phyloP scores from a whole-genome alignment of 805 yeast species.

The Starmera quercuum region DNA sequence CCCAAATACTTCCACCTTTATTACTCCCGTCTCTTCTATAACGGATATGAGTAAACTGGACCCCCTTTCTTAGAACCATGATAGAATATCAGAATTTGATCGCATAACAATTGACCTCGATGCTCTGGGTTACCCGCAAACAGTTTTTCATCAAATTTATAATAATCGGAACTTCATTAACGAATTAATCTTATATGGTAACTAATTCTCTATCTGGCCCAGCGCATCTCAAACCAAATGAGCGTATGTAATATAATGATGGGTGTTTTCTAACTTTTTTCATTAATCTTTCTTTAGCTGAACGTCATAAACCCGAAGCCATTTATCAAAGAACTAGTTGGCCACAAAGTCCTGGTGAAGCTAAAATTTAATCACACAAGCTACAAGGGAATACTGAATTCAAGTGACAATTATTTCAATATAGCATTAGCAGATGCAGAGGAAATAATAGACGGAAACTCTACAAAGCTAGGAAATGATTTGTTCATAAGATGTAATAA shows the following conservation, averaged over 20 bases:
- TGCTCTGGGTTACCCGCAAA: too few species aligned
- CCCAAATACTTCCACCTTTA: background rate
- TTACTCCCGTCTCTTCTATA: conserved; percentile 3
- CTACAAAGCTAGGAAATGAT: conserved; percentile 58
- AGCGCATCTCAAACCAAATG: too few species aligned
- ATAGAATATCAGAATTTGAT: background rate
- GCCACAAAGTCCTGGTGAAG: conserved; percentile 63
- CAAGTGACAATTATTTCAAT: conserved; percentile 92
- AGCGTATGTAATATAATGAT: too few species aligned
- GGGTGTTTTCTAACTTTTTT: background rate
- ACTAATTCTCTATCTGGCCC: too few species aligned
- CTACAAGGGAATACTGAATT: conserved; percentile 68
- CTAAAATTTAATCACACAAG: conserved; percentile 89
- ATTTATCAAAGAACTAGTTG: conserved; percentile 71
- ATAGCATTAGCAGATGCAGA: conserved; percentile 60
- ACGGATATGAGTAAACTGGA: background rate
- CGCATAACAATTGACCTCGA: background rate
- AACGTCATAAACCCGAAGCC: conserved; percentile 84
- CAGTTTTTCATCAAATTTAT: too few species aligned
- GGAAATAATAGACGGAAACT: conserved; percentile 40
- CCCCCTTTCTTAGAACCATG: background rate
- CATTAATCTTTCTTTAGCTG: conserved; percentile 18
- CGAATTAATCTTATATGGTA: too few species aligned
- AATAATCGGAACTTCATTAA: too few species aligned
- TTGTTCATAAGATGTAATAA: conserved; percentile 87